Evolutionary conservation across 202 grass and related monocot genomes (phyloP).

Genomic region (Panicum virgatum): DNA sequence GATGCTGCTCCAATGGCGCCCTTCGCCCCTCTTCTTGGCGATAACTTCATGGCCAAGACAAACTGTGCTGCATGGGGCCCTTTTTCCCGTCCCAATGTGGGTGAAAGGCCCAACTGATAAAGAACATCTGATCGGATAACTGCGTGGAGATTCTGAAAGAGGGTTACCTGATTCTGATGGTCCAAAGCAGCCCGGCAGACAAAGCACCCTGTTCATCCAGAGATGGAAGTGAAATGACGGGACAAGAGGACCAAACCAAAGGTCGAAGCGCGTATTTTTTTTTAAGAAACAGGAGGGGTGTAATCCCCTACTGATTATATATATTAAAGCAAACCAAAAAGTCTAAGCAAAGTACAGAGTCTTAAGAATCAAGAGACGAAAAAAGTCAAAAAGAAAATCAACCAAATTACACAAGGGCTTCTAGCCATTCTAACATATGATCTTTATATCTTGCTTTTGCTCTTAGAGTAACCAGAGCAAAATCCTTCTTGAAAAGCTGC

Average conservation of each 20-base stretch:
- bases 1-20: neutral
- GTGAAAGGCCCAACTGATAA: constrained; percentile 23
- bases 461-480: no score
- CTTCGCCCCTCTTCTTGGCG: neutral
- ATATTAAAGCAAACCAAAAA: no score
- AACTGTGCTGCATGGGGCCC: constrained; percentile 10
- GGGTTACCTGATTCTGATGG: constrained; percentile 23
- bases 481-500: no score
- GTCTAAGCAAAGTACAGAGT: no score
- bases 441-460: no score
- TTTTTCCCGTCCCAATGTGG: constrained; percentile 23
- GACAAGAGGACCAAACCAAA: constrained; percentile 13
- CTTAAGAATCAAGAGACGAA: no score
- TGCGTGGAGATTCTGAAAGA: constrained; percentile 35
- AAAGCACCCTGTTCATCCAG: constrained; percentile 35
- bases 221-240: constrained; percentile 37
- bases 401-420: no score
- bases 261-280: constrained; percentile 21
- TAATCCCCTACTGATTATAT: no score
- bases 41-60: constrained; percentile 58
- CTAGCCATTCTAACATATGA: no score
- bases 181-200: constrained; percentile 30
- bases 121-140: constrained; percentile 53
- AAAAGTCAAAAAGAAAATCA: no score
- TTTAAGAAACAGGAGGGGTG: no score